Base-by-base conservation (phyloP, 176 grass and related monocot species). In the Microstegium vimineum region DNA sequence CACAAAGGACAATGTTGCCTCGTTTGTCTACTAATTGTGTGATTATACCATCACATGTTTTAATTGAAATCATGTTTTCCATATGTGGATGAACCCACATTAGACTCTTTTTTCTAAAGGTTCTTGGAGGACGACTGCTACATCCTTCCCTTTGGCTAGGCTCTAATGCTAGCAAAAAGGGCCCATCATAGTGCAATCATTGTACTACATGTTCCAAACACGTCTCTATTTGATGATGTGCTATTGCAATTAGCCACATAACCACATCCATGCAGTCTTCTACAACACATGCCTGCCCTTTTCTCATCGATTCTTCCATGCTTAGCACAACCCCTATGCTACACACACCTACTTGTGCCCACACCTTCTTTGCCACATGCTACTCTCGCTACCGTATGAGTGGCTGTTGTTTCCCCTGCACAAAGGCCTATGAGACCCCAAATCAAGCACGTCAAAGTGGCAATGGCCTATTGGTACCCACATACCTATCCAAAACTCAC, bases 381-480 rank as follows among this genome's bases (percentile, higher is more conserved):
- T 2, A 8, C 51, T 54, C 20, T 20, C 2, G 0, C 7, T 8
- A 54, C 1, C 0, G 0, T 54, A 1, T 2, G 0, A 1, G 20
- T 0, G 6, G 7, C 0, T n/a, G 8, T 54, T n/a, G 20, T 54
- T 6, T 54, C 20, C 49, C 20, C 20, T 54, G 18, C 7, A 54
- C 51, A 6, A 54, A 54, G 51, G 51, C 51, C 8, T 54, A 54
- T 22, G 51, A 54, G 51, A 9, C 6, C 51, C 51, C 20, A 54
- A 54, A 54, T 0, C 2, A 54, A n/a, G 51, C 2, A 1, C 3
- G 51, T 54, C 2, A 6, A 20, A 54, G 51, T n/a, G 2, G 2
- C 20, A 54, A 54, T 54, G 51, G 51, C 18, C 8, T 54, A 52
- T 22, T 6, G 2, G 18, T 52, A 6, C 2, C 6, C 41, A 0